Conservation (phyloP, 1,284 basidiomycete genomes). For the Microbotryum violaceum region DNA sequence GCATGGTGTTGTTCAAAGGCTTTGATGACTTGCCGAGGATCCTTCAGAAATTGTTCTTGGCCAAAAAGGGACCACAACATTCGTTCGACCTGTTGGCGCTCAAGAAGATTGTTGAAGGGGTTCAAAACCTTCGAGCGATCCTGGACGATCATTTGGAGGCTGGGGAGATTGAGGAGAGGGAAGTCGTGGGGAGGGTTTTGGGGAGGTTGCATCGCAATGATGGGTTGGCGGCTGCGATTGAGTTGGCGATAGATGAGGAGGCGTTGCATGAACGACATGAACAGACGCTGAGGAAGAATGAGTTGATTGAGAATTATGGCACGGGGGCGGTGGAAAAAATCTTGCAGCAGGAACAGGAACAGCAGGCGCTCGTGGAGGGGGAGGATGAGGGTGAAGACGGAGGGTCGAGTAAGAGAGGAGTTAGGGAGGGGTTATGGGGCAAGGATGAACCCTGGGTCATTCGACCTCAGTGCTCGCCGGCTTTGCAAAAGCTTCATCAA, state of each 20-base stretch:
- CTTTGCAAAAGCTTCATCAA: slow-evolving; percentile 52
- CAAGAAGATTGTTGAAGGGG: slow-evolving; percentile 49
- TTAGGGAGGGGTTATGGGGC: slow-evolving; percentile 19
- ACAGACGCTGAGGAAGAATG: slow-evolving; percentile 30
- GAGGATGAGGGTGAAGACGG: slow-evolving; percentile 7
- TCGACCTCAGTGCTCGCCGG: slow-evolving; percentile 62
- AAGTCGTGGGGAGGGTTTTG: slow-evolving; percentile 47
- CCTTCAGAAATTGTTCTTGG: slow-evolving; percentile 61
- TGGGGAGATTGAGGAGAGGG: slow-evolving; percentile 2
- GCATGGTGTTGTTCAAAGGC: slow-evolving; percentile 53
- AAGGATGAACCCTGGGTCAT: slow-evolving; percentile 51
- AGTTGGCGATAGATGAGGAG: slow-evolving; percentile 49
- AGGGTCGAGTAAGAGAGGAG: not conserved
- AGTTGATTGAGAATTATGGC: slow-evolving; percentile 29
- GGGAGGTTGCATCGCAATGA: slow-evolving; percentile 53
- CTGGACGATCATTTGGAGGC: not conserved
- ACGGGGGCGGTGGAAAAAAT: not conserved
- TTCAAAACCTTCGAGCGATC: slow-evolving; percentile 15
- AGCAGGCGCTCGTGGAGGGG: too few relatives aligned
- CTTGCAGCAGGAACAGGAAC: too few relatives aligned
- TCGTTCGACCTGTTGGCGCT: slow-evolving; percentile 59
- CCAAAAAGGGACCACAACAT: slow-evolving; percentile 52
- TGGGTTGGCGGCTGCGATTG: slow-evolving; percentile 55
- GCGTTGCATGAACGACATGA: slow-evolving; percentile 31
- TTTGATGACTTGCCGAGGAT: slow-evolving; percentile 68